These are phyloP conservation scores for Candida silvatica DNA, from an alignment of 805 yeast genomes.

Conservation along the genomic window DNA sequence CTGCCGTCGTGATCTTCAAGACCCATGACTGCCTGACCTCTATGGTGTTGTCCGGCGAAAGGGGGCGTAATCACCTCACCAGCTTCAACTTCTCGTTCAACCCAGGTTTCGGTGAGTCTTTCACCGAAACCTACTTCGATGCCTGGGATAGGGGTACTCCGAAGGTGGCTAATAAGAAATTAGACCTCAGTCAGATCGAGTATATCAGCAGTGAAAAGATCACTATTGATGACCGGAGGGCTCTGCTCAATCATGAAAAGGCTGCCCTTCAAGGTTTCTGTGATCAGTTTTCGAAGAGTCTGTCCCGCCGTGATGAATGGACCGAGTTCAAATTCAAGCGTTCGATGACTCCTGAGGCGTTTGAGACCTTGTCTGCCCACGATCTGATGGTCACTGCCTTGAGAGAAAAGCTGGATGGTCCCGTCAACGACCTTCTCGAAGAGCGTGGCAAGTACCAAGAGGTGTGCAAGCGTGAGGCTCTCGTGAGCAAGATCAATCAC, in stretches of 20 bases:
- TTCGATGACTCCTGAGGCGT: constrained; percentile 26
- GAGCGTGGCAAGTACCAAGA: constrained; percentile 12
- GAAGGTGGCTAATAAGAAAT: too few relatives aligned
- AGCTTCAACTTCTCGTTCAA: constrained; percentile 16
- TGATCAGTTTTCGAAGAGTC: background rate
- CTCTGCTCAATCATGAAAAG: too few relatives aligned
- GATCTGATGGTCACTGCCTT: constrained; percentile 18
- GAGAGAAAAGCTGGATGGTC: constrained; percentile 20
- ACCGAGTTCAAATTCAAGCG: constrained; percentile 33
- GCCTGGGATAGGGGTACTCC: constrained; percentile 19
- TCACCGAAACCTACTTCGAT: constrained; percentile 27
- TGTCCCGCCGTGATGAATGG: constrained; percentile 27
- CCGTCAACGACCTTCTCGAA: constrained; percentile 10
- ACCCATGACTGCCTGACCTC: constrained; percentile 23
- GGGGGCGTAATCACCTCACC: too few relatives aligned
- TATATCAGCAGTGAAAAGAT: constrained; percentile 32
- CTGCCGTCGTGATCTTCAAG: constrained; percentile 38
- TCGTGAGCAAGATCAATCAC: constrained; percentile 43
- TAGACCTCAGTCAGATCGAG: constrained; percentile 24
- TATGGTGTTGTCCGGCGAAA: background rate
- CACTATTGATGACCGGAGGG: constrained; percentile 18
- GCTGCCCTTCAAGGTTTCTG: constrained; percentile 9
- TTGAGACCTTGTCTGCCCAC: constrained; percentile 31
- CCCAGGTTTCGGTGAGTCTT: constrained; percentile 20
- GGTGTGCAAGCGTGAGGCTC: constrained; percentile 34